phyloP scores from a whole-genome alignment of 805 yeast genomes.

The Vanderwaltozyma yarrowii region DNA sequence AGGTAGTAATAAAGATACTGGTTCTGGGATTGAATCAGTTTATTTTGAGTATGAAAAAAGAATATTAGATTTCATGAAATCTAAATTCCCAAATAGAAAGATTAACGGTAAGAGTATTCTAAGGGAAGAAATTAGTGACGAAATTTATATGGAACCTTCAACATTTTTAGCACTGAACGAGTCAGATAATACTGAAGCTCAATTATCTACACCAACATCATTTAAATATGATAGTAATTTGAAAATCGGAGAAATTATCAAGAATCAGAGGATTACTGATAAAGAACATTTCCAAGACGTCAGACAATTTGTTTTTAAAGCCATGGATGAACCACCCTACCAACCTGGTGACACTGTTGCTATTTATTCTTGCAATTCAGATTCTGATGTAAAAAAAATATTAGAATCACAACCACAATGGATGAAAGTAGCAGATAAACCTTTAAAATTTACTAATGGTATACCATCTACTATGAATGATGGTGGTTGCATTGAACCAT shows the following conservation, averaged over 20 bases:
- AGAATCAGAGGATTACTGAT: conserved; percentile 55
- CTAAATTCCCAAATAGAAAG: conserved; percentile 29
- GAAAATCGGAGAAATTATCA: conserved; percentile 36
- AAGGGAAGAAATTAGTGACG: conserved; percentile 17
- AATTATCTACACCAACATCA: conserved; percentile 1
- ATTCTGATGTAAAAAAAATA: conserved; percentile 50
- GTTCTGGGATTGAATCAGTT: conserved; percentile 51
- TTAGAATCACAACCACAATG: conserved; percentile 59
- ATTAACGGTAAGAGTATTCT: conserved; percentile 10
- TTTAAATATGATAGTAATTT: conserved; percentile 11
- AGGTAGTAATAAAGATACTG: conserved; percentile 35
- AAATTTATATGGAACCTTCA: conserved; percentile 22
- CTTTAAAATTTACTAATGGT: conserved; percentile 25
- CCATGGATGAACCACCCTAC: conserved; percentile 28
- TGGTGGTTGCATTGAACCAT: conserved; percentile 49
- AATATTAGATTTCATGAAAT: conserved; percentile 31
- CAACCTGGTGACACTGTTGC: conserved; percentile 76
- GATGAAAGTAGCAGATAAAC: conserved; percentile 57
- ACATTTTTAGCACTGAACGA: conserved; percentile 12
- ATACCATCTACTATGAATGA: conserved; percentile 29
- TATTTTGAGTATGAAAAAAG: conserved; percentile 63
- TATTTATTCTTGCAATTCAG: conserved; percentile 65
- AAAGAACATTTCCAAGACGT: conserved; percentile 85
- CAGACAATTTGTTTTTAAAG: conserved; percentile 43
- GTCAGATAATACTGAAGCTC: not conserved